Evolutionary conservation across 108 stramenopile genomes (phyloP).

Genomic region (Pseudonitzschia delicatissima): DNA sequence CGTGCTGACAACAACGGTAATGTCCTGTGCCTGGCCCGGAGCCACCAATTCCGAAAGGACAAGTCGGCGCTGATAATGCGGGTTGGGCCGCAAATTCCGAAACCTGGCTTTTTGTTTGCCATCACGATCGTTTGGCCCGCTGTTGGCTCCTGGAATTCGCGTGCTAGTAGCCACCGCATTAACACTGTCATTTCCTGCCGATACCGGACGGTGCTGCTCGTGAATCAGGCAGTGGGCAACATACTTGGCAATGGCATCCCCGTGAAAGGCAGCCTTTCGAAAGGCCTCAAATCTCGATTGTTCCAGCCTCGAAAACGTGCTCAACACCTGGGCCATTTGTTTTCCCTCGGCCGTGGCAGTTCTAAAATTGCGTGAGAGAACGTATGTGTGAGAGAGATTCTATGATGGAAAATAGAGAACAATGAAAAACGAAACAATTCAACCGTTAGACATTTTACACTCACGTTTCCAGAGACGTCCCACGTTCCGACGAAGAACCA

Average conservation of each 20-base stretch:
- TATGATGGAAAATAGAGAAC: background rate
- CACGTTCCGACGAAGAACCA: background rate
- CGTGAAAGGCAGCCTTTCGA: constrained; percentile 32
- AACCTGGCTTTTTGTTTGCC: background rate
- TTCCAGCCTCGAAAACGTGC: constrained; percentile 43
- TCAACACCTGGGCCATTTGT: constrained; percentile 44
- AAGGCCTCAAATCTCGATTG: constrained; percentile 58
- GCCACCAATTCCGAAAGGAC: constrained; percentile 58
- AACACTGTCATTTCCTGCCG: background rate
- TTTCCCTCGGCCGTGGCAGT: constrained; percentile 54
- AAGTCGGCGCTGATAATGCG: background rate
- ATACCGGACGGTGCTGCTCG: constrained; percentile 9
- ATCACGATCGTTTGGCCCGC: background rate
- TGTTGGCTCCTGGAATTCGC: background rate
- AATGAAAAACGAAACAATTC: background rate
- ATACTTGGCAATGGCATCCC: constrained; percentile 38
- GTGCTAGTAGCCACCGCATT: background rate
- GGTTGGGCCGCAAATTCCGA: background rate
- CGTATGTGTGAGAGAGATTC: background rate
- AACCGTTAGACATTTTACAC: too few relatives aligned
- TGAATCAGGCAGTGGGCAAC: constrained; percentile 44
- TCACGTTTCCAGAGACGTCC: constrained; percentile 5
- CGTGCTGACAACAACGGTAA: constrained; percentile 62
- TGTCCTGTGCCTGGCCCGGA: constrained; percentile 63
- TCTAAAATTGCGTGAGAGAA: constrained; percentile 19